Conservation (phyloP, 116 monocot genomes). For the Trichopus zeylanicus region DNA sequence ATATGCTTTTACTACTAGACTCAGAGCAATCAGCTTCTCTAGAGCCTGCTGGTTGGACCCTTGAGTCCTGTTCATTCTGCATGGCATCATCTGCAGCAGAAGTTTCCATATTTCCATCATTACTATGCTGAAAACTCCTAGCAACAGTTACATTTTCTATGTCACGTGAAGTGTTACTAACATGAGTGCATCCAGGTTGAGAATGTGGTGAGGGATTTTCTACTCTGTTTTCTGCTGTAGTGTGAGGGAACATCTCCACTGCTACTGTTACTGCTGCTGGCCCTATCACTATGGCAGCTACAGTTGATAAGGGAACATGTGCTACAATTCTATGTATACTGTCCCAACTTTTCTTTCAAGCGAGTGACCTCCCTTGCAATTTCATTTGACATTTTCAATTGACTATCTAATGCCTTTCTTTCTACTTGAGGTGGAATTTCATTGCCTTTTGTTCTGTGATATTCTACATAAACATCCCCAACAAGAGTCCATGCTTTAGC, state of each 20-base stretch:
- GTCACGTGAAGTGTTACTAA: conserved; percentile 5
- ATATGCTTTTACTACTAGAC: conserved; percentile 16
- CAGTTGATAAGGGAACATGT: conserved; percentile 86
- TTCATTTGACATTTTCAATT: conserved; percentile 76
- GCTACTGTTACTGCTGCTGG: conserved; percentile 87
- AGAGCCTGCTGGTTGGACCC: background rate
- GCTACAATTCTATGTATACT: conserved; percentile 58
- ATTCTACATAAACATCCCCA: conserved; percentile 89
- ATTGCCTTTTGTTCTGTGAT: conserved; percentile 38
- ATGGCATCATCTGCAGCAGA: conserved; percentile 2
- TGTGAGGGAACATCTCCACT: conserved; percentile 17
- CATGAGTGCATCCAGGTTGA: conserved; percentile 4
- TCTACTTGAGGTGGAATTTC: conserved; percentile 30
- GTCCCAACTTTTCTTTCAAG: conserved; percentile 87
- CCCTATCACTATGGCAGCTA: conserved; percentile 87
- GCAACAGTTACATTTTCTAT: conserved; percentile 4
- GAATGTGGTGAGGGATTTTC: conserved; percentile 27
- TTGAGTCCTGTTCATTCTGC: conserved; percentile 3
- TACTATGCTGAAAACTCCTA: conserved; percentile 14
- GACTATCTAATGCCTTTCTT: conserved; percentile 28
- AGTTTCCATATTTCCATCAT: conserved; percentile 5
- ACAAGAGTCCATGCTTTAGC: conserved; percentile 83
- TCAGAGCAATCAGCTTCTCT: conserved; percentile 14
- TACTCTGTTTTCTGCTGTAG: conserved; percentile 45
- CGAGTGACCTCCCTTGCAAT: conserved; percentile 83